A percentile compares a stretch with the other conserved stretches of the same genome.
These are phyloP conservation scores for Aspergillus panamensis DNA, from an alignment of 495 filamentous ascomycete species.

Conservation along the genomic window DNA sequence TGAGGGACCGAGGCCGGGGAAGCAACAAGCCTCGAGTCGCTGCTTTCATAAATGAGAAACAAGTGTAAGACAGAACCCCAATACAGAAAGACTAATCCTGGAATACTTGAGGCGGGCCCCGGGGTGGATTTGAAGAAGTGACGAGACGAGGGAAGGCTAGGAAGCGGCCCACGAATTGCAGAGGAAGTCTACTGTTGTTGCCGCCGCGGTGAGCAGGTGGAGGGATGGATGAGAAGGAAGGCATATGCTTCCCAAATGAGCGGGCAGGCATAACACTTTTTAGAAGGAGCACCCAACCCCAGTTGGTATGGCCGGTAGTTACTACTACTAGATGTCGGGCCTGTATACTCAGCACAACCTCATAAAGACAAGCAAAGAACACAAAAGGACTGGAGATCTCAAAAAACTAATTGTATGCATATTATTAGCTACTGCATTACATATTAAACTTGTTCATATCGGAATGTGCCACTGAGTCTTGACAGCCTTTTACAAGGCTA, in stretches of 20 bases:
- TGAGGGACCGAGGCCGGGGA: slow-evolving; percentile 2
- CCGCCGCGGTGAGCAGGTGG: slow-evolving; percentile 11
- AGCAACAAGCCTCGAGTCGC: slow-evolving; percentile 14
- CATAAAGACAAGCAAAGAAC: neutral
- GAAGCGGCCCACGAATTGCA: slow-evolving; percentile 11
- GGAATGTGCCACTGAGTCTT: slow-evolving; percentile 44
- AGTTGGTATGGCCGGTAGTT: too few relatives aligned
- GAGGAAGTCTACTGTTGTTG: slow-evolving; percentile 2
- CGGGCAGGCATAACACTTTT: slow-evolving; percentile 5
- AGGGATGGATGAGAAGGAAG: neutral
- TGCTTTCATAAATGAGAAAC: slow-evolving; percentile 19
- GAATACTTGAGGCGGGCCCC: neutral
- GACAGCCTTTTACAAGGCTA: slow-evolving; percentile 35
- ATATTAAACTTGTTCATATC: neutral
- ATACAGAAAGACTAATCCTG: slow-evolving; percentile 23
- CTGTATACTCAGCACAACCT: neutral
- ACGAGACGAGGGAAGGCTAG: slow-evolving; percentile 8
- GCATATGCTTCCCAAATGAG: neutral
- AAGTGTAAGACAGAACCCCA: slow-evolving; percentile 20
- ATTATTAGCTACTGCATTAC: neutral
- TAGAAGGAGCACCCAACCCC: slow-evolving; percentile 19
- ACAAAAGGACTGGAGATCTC: neutral
- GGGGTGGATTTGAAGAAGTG: slow-evolving; percentile 9
- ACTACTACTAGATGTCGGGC: too few relatives aligned
- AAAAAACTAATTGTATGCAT: too few relatives aligned